Evolutionary conservation across 2,329 filamentous ascomycete genomes (phyloP).

Genomic region (Shiraia sp.): DNA sequence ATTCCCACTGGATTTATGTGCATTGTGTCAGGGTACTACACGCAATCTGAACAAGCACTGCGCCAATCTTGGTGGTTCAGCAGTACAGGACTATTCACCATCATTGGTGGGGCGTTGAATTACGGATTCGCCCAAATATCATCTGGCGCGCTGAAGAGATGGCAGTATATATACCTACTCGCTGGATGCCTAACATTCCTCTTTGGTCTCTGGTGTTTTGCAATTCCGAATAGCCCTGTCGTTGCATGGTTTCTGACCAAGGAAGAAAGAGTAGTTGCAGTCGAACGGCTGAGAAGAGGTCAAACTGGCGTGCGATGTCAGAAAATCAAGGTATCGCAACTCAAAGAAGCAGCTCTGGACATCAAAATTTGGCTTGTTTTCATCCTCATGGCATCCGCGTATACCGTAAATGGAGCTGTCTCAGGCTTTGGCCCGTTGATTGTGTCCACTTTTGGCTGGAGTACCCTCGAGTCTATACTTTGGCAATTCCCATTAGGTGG

Average conservation of each 20-base stretch:
- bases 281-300: constrained; percentile 52
- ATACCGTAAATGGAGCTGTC: constrained; percentile 58
- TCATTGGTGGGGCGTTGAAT: constrained; percentile 38
- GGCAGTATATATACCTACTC: constrained; percentile 72
- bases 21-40: constrained; percentile 51
- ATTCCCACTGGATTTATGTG: constrained; percentile 63
- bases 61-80: constrained; percentile 69
- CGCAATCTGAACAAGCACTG: constrained; percentile 49
- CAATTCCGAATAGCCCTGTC: constrained; percentile 67
- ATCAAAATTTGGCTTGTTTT: constrained; percentile 49
- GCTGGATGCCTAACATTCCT: constrained; percentile 58
- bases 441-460: constrained; percentile 49
- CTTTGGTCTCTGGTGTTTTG: constrained; percentile 70
- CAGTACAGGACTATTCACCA: constrained; percentile 51
- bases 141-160: constrained; percentile 50
- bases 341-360: constrained; percentile 53
- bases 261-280: constrained; percentile 63
- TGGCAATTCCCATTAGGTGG: constrained; percentile 76
- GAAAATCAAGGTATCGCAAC: constrained; percentile 57
- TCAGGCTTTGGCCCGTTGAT: constrained; percentile 45
- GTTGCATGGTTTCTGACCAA: constrained; percentile 69
- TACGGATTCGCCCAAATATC: constrained; percentile 46
- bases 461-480: constrained; percentile 41
- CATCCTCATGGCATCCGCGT: constrained; percentile 53
- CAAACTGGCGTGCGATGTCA: constrained; percentile 58